A percentile compares a stretch with the other conserved stretches of the same genome.
Conservation (phyloP, 1,284 basidiomycete species). For the Crepidotus sp. region DNA sequence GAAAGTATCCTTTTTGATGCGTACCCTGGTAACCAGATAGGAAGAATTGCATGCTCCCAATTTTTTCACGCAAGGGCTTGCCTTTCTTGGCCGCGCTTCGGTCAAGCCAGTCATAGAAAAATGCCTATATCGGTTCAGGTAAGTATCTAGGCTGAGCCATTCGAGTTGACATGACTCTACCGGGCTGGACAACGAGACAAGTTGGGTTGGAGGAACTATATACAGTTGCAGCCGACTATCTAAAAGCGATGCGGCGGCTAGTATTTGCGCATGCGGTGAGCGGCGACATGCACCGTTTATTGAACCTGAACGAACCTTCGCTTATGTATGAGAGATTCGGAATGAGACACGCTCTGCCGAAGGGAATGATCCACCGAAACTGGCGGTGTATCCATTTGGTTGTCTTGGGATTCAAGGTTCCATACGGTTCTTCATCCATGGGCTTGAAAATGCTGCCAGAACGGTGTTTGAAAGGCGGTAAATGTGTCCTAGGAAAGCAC, state of each 20-base stretch:
- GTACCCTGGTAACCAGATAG: slow-evolving; percentile 74
- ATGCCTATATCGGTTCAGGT: slow-evolving; percentile 41
- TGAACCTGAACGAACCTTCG: slow-evolving; percentile 8
- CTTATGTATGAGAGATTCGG: slow-evolving; percentile 49
- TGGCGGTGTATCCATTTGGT: slow-evolving; percentile 88
- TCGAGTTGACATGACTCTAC: slow-evolving; percentile 32
- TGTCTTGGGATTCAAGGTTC: slow-evolving; percentile 78
- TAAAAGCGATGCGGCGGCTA: slow-evolving; percentile 78
- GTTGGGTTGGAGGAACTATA: slow-evolving; percentile 81
- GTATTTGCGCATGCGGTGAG: slow-evolving; percentile 43
- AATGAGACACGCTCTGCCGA: slow-evolving; percentile 77
- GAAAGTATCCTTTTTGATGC: background rate
- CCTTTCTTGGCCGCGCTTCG: slow-evolving; percentile 70
- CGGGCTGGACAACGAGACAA: slow-evolving; percentile 74
- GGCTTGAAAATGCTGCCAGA: slow-evolving; percentile 76
- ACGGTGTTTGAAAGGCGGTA: slow-evolving; percentile 6
- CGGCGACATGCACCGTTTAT: slow-evolving; percentile 28
- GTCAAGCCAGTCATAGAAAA: slow-evolving; percentile 88
- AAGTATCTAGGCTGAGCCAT: background rate
- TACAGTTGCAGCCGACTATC: slow-evolving; percentile 67
- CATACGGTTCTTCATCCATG: slow-evolving; percentile 85
- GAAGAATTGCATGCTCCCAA: slow-evolving; percentile 87
- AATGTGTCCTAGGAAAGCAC: background rate
- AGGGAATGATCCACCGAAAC: slow-evolving; percentile 79
- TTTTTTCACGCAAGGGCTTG: slow-evolving; percentile 74